Percentiles rank a stretch among this genome's conserved stretches.
These are phyloP conservation scores for Echinosphaeria canescens DNA, from an alignment of 2,329 filamentous ascomycete species.

Conservation along the genomic window DNA sequence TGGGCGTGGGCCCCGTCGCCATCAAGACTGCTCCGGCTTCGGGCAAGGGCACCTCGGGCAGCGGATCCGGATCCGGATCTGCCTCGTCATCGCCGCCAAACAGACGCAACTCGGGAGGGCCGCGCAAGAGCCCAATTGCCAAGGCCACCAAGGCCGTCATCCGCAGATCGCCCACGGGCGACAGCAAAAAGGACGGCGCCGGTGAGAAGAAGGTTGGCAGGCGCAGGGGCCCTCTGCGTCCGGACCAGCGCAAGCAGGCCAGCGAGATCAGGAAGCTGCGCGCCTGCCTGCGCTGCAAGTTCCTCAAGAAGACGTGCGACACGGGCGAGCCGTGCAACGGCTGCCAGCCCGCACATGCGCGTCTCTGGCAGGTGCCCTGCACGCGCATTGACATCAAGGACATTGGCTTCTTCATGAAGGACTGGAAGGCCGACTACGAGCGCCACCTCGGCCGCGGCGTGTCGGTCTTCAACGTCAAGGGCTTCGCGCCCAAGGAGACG, in stretches of 20 bases:
- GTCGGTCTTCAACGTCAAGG: constrained; percentile 89
- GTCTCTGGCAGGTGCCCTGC: constrained; percentile 93
- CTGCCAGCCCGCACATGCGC: constrained; percentile 86
- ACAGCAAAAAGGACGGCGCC: constrained; percentile 60
- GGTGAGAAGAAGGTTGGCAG: constrained; percentile 84
- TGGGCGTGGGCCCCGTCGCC: constrained; percentile 44
- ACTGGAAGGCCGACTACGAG: constrained; percentile 95
- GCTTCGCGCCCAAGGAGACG: constrained; percentile 43
- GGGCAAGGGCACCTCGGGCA: constrained; percentile 35
- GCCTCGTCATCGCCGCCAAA: constrained; percentile 40
- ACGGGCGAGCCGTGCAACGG: constrained; percentile 92
- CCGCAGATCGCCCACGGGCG: constrained; percentile 51
- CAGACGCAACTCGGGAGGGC: constrained; percentile 41
- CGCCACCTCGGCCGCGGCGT: constrained; percentile 72
- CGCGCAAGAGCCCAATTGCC: constrained; percentile 54
- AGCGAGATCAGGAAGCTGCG: constrained; percentile 91
- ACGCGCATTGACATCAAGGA: constrained; percentile 98
- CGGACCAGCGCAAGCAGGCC: constrained; percentile 88
- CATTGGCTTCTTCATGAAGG: constrained; percentile 96
- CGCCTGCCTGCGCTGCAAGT: constrained; percentile 90
- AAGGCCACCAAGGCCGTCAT: constrained; percentile 74
- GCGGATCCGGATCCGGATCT: constrained; percentile 37
- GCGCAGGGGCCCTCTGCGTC: constrained; percentile 71
- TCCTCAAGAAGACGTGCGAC: constrained; percentile 97
- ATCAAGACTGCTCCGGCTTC: constrained; percentile 40